phyloP scores from a whole-genome alignment of 2,329 filamentous ascomycete species.

The Colletotrichum sojae region DNA sequence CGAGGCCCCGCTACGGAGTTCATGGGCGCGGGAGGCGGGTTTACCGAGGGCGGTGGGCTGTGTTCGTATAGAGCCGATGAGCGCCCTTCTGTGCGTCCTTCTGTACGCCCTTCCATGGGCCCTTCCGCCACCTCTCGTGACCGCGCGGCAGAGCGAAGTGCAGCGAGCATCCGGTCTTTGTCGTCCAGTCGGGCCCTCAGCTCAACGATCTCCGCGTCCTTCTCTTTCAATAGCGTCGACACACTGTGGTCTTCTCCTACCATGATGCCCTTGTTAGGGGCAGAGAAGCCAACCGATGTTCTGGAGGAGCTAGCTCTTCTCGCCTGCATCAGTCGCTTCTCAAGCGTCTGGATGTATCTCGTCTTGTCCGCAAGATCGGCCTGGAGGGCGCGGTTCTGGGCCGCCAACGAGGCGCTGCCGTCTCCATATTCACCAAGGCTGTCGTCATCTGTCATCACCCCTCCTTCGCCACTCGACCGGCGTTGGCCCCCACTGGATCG shows the following conservation, averaged over 20 bases:
- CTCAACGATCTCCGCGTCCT: constrained; percentile 92
- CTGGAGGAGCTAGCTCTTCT: constrained; percentile 90
- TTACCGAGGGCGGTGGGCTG: constrained; percentile 36
- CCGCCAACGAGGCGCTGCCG: constrained; percentile 82
- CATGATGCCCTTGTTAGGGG: constrained; percentile 73
- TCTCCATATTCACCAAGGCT: constrained; percentile 87
- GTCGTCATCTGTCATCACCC: constrained; percentile 74
- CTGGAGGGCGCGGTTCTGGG: constrained; percentile 93
- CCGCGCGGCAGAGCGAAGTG: constrained; percentile 86
- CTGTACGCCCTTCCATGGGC: constrained; percentile 50
- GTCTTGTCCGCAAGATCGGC: constrained; percentile 98
- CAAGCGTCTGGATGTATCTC: constrained; percentile 93
- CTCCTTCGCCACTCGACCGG: constrained; percentile 58
- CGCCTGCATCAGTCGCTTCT: constrained; percentile 92
- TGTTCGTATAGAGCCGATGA: constrained; percentile 46
- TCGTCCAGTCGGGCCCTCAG: constrained; percentile 92
- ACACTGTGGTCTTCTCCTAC: constrained; percentile 86
- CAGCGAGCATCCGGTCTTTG: constrained; percentile 93
- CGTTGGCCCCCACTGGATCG: constrained; percentile 62
- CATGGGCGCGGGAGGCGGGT: constrained; percentile 38
- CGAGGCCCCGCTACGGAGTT: constrained; percentile 47
- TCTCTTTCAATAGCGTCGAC: constrained; percentile 82
- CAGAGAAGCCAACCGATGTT: constrained; percentile 80
- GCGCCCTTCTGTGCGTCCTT: constrained; percentile 56
- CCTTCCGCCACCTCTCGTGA: constrained; percentile 86